phyloP scores from a whole-genome alignment of 2,329 filamentous ascomycete genomes.

The Dothistroma pini region DNA sequence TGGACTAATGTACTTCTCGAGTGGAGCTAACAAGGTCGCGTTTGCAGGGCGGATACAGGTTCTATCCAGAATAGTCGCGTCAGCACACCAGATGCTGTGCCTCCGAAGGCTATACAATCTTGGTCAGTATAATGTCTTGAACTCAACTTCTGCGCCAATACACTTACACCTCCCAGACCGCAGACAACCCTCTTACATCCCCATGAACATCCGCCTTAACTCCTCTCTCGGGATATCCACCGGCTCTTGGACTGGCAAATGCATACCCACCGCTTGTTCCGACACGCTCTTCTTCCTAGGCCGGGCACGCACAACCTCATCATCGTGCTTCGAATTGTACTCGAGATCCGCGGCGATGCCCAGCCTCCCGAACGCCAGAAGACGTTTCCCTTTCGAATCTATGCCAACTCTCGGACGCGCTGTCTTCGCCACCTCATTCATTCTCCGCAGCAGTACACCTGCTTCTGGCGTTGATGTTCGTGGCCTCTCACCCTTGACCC shows the following conservation, averaged over 20 bases:
- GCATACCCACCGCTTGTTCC: not conserved
- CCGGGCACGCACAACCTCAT: not conserved
- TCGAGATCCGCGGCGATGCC: not conserved
- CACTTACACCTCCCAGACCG: not conserved
- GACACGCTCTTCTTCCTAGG: not conserved
- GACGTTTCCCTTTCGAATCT: not conserved
- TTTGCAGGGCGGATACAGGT: not conserved
- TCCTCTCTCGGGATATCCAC: not conserved
- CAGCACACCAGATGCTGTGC: not conserved
- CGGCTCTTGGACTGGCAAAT: not conserved
- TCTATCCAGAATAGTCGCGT: not conserved
- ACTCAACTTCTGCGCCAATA: not conserved
- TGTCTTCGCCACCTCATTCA: not conserved
- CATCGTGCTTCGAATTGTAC: not conserved
- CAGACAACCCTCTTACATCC: not conserved
- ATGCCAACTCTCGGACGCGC: not conserved
- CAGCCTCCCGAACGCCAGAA: not conserved
- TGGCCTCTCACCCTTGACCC: not conserved
- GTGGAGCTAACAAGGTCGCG: too few relatives aligned
- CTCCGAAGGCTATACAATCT: not conserved
- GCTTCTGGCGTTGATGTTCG: not conserved
- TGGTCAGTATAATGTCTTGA: not conserved
- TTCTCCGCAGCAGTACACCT: not conserved
- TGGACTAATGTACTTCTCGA: not conserved
- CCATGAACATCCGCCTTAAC: not conserved